Conservation (phyloP, 176 grass and related monocot species). For the Oryza coarctata region DNA sequence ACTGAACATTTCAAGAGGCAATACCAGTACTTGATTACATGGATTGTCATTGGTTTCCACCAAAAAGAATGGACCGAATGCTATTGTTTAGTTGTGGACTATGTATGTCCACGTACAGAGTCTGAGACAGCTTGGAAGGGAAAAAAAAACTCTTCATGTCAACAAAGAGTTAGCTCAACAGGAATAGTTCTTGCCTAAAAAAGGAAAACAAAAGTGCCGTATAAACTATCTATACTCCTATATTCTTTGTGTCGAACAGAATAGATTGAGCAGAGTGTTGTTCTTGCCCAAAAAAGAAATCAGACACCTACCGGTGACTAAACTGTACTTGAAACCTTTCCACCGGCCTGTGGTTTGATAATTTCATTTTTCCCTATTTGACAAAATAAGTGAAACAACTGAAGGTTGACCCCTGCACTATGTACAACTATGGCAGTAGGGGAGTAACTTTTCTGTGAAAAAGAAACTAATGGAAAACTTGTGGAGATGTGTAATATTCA, state of each 20-base stretch:
- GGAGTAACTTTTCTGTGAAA: constrained; percentile 24
- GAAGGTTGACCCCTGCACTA: constrained; percentile 34
- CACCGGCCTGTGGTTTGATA: constrained; percentile 23
- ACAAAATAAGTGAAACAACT: constrained; percentile 31
- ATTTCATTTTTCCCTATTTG: constrained; percentile 38
- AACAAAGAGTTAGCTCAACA: neutral
- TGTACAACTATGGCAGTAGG: constrained; percentile 37
- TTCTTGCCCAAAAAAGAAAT: constrained; percentile 6
- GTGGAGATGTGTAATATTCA: constrained; percentile 90
- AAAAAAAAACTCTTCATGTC: neutral
- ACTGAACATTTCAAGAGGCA: neutral
- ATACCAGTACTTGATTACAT: neutral
- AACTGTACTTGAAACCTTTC: constrained; percentile 16
- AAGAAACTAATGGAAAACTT: constrained; percentile 85
- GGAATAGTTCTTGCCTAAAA: neutral
- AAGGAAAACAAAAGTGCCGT: neutral
- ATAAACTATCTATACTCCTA: constrained; percentile 29
- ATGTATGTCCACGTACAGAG: constrained; percentile 6
- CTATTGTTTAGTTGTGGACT: constrained; percentile 2
- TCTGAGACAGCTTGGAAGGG: neutral
- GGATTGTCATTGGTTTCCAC: neutral
- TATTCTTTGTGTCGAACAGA: constrained; percentile 28
- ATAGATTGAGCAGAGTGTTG: neutral
- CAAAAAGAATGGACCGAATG: neutral
- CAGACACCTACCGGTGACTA: neutral